Conservation (phyloP, 2,329 filamentous ascomycete species). For the Claviceps sp. region DNA sequence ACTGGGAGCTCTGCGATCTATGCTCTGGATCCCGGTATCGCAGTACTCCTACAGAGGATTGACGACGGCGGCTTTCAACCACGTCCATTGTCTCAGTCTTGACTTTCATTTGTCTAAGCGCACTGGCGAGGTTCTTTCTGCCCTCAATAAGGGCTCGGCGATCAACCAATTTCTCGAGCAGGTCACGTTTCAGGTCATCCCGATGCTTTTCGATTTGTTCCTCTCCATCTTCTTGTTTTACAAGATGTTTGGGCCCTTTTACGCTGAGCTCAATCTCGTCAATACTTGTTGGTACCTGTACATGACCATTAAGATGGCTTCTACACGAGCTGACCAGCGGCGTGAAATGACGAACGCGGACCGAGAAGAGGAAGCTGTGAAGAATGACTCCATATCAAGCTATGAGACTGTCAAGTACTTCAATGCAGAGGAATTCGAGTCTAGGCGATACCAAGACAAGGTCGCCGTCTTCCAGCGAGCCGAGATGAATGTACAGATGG, state of each 20-base stretch:
- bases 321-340: conserved; percentile 80
- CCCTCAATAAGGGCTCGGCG: conserved; percentile 86
- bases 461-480: conserved; percentile 59
- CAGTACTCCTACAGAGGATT: conserved; percentile 94
- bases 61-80: conserved; percentile 90
- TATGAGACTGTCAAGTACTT: conserved; percentile 94
- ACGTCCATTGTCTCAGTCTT: conserved; percentile 86
- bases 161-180: conserved; percentile 97
- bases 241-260: conserved; percentile 46
- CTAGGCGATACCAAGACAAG: conserved; percentile 55
- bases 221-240: conserved; percentile 76
- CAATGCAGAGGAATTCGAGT: conserved; percentile 72
- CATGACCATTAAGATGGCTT: conserved; percentile 89
- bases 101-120: conserved; percentile 96
- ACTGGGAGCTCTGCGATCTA: conserved; percentile 66
- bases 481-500: conserved; percentile 64
- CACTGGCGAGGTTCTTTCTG: conserved; percentile 89
- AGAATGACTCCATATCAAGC: conserved; percentile 97
- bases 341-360: conserved; percentile 91
- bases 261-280: conserved; percentile 76
- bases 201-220: conserved; percentile 83
- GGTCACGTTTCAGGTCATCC: conserved; percentile 87
- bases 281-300: conserved; percentile 96
- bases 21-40: conserved; percentile 90
- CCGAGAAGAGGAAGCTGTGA: conserved; percentile 89